These are phyloP conservation scores for Paraphoma chrysanthemicola DNA, from an alignment of 2,329 filamentous ascomycete genomes.

Conservation along the genomic window DNA sequence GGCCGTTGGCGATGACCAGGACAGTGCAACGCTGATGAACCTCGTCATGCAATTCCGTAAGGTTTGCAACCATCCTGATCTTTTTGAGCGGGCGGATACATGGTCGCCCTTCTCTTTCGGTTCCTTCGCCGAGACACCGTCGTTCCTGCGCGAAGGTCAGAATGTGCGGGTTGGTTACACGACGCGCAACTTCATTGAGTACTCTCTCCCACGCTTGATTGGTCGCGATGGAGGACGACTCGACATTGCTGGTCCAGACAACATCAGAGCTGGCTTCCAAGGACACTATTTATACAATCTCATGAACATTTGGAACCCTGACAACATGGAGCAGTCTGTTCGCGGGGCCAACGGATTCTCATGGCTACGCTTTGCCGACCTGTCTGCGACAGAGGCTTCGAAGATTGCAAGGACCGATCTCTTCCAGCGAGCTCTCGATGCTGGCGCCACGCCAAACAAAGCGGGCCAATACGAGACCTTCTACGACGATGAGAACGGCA, in stretches of 20 bases:
- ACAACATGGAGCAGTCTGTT: slow-evolving; percentile 73
- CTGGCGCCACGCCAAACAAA: slow-evolving; percentile 60
- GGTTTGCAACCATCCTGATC: slow-evolving; percentile 96
- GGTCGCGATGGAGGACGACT: slow-evolving; percentile 82
- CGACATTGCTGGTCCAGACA: slow-evolving; percentile 74
- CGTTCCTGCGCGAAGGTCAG: slow-evolving; percentile 87
- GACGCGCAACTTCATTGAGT: slow-evolving; percentile 84
- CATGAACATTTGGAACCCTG: slow-evolving; percentile 89
- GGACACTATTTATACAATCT: slow-evolving; percentile 78
- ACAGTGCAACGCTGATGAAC: slow-evolving; percentile 97
- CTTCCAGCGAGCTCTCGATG: slow-evolving; percentile 74
- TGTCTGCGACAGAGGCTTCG: slow-evolving; percentile 75
- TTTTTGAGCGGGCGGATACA: slow-evolving; percentile 94
- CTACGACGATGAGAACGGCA: slow-evolving; percentile 70
- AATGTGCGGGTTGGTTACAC: slow-evolving; percentile 86
- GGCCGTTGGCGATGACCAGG: slow-evolving; percentile 90
- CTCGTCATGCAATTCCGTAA: slow-evolving; percentile 99
- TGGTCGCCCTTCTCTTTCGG: slow-evolving; percentile 82
- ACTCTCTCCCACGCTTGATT: slow-evolving; percentile 80
- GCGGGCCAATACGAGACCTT: slow-evolving; percentile 71
- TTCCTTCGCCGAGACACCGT: slow-evolving; percentile 94
- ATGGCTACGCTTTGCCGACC: slow-evolving; percentile 86
- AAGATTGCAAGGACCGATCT: slow-evolving; percentile 72
- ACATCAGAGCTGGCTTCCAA: slow-evolving; percentile 78
- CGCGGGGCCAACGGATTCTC: slow-evolving; percentile 75